Base-by-base conservation (phyloP, 2,329 filamentous ascomycete species). In the Colletotrichum tabaci region DNA sequence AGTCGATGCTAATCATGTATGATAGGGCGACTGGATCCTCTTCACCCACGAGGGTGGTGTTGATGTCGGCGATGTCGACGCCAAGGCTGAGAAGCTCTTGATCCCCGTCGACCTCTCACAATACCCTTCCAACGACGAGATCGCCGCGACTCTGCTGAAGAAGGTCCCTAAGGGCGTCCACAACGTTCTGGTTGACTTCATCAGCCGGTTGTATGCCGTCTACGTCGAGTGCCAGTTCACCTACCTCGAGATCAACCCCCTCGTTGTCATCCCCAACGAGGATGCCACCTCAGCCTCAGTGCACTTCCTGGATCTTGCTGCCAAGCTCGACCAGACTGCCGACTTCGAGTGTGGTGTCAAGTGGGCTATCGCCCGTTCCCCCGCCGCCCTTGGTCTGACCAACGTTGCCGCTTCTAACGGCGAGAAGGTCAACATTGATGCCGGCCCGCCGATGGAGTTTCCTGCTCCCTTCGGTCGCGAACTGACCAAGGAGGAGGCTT, bases 151-250 rank as follows among this genome's bases (percentile, higher is more conserved):
- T 71, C 91, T 99, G 74, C 88, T 99, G 82, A 95, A 92, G 86
- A 96, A 99, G 85, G 95, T 99, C 57, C 96, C 96, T 79, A 87
- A 94, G 87, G 96, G 96, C 82, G 89, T 99, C 63, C 96, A 99
- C 91, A 98, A 98, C 81, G 96, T 99, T 80, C 91, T 99, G 72
- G 94, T 99, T 74, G 96, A 99, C 90, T 99, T 99, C 90, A 99
- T 99, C 87, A 94, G 94, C 80, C 92, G 96, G 79, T 90, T 99
- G 77, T 99, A 99, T 83, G 96, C 96, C 79, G 96, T 99, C 87
- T 99, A 98, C 81, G 96, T 98, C 76, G 96, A 99, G 89, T 97
- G 94, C 91, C 96, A 99, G 86, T 99, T 99, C 91, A 98, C 96
- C 81, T 99, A 99, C 88, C 94, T 99, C 78, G 96, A 99, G 87